phyloP scores from a whole-genome alignment of 2,329 filamentous ascomycete species.

The Calonectria henricotiae region DNA sequence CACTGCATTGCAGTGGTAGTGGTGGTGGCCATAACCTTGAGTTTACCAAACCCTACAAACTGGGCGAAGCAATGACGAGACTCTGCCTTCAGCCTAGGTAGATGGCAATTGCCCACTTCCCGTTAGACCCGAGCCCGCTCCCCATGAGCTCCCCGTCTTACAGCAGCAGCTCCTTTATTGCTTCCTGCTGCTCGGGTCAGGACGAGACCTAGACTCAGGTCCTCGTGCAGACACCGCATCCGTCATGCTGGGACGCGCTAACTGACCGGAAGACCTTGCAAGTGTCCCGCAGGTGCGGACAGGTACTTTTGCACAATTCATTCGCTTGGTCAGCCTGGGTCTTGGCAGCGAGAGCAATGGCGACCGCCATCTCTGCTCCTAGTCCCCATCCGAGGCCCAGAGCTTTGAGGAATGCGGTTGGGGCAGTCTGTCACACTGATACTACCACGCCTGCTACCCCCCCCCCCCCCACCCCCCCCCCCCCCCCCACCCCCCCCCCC shows the following conservation, averaged over 20 bases:
- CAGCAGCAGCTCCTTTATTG: not conserved
- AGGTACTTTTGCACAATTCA: constrained; percentile 35
- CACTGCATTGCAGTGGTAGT: not conserved
- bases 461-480: no score
- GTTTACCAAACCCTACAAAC: constrained; percentile 16
- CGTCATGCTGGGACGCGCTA: constrained; percentile 10
- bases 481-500: no score
- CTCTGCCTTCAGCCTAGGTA: constrained; percentile 1
- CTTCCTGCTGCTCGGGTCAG: constrained; percentile 7
- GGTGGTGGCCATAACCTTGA: constrained; percentile 9
- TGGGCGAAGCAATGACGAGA: constrained; percentile 14
- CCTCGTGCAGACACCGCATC: constrained; percentile 14
- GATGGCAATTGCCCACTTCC: not conserved
- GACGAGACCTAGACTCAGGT: not conserved
- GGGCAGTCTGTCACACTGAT: constrained; percentile 43
- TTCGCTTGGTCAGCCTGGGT: constrained; percentile 27
- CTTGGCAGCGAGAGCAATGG: constrained; percentile 32
- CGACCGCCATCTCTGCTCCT: constrained; percentile 30
- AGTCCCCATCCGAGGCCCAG: constrained; percentile 39
- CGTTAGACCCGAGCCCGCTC: not conserved
- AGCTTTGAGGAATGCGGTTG: constrained; percentile 40
- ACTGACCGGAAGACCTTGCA: not conserved
- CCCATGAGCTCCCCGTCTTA: not conserved
- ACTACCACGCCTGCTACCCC: constrained; percentile 38
- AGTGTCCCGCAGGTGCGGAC: not conserved